A percentile compares a stretch with the other conserved stretches of the same genome.
These are phyloP conservation scores for Simplicillium aogashimaense DNA, from an alignment of 2,329 filamentous ascomycete genomes.

Conservation along the genomic window DNA sequence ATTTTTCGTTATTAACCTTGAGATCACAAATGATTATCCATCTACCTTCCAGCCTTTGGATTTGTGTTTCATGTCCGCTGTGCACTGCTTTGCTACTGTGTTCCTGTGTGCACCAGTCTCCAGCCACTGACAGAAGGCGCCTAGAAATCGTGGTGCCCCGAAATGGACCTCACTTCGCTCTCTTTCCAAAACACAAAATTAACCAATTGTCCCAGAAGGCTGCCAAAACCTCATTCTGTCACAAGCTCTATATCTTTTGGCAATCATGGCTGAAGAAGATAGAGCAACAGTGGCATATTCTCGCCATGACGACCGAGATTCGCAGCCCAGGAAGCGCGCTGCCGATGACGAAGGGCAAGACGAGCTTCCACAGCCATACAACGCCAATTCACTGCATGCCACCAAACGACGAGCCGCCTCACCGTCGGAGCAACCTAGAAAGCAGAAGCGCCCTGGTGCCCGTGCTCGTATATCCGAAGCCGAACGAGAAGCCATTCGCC, in stretches of 20 bases:
- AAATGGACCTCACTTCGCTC: not conserved
- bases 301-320: conserved; percentile 3
- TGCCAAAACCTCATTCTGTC: too few species aligned
- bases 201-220: too few species aligned
- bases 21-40: too few species aligned
- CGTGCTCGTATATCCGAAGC: conserved; percentile 56
- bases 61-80: too few species aligned
- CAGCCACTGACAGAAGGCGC: too few species aligned
- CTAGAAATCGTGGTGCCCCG: not conserved
- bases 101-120: too few species aligned
- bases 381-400: conserved; percentile 46
- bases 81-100: conserved; percentile 2
- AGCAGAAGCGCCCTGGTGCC: conserved; percentile 58
- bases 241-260: too few species aligned
- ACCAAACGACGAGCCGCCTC: conserved; percentile 49
- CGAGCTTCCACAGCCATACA: conserved; percentile 49
- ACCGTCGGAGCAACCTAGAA: conserved; percentile 47
- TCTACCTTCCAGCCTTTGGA: too few species aligned
- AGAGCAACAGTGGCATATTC: conserved; percentile 28
- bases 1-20: too few species aligned
- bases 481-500: conserved; percentile 58
- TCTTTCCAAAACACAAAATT: not conserved
- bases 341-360: conserved; percentile 24
- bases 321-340: conserved; percentile 14
- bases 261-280: conserved; percentile 6